Evolutionary conservation across 306 rosid genomes (phyloP).

Genomic region (Vicia faba): DNA sequence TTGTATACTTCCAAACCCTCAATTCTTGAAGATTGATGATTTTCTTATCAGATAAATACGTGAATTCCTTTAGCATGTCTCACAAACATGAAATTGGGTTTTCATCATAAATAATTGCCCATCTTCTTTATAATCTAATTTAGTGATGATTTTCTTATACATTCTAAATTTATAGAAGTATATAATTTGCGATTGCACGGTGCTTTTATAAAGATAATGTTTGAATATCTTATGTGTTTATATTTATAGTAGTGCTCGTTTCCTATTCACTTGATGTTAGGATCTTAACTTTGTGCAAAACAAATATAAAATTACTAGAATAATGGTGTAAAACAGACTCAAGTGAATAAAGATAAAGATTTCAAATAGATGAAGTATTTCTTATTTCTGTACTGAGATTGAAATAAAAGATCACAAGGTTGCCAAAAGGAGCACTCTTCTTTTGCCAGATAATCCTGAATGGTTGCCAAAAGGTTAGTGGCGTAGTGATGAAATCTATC

Average conservation of each 20-base stretch:
- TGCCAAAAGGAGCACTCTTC: too few relatives aligned
- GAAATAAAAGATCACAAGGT: too few relatives aligned
- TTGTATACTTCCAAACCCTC: constrained; percentile 35
- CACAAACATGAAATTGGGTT: not conserved
- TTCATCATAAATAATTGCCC: constrained; percentile 3
- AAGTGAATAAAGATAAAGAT: too few relatives aligned
- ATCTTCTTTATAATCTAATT: constrained; percentile 13
- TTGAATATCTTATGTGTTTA: not conserved
- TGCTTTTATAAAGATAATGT: constrained; percentile 1
- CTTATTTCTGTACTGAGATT: too few relatives aligned
- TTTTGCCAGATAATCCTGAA: too few relatives aligned
- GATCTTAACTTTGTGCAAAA: not conserved
- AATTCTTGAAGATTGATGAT: constrained; percentile 28
- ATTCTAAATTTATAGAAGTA: constrained; percentile 7
- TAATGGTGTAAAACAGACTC: too few relatives aligned
- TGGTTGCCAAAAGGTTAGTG: too few relatives aligned
- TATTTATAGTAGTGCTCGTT: not conserved
- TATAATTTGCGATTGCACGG: not conserved
- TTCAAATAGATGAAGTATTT: too few relatives aligned
- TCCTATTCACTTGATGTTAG: not conserved
- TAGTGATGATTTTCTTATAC: not conserved
- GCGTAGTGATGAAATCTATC: too few relatives aligned
- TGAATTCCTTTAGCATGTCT: constrained; percentile 4
- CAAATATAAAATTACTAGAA: too few relatives aligned
- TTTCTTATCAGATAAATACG: constrained; percentile 29